These are phyloP conservation scores for Microstroma glucosiphilum DNA, from an alignment of 1,284 basidiomycete genomes.

Conservation along the genomic window DNA sequence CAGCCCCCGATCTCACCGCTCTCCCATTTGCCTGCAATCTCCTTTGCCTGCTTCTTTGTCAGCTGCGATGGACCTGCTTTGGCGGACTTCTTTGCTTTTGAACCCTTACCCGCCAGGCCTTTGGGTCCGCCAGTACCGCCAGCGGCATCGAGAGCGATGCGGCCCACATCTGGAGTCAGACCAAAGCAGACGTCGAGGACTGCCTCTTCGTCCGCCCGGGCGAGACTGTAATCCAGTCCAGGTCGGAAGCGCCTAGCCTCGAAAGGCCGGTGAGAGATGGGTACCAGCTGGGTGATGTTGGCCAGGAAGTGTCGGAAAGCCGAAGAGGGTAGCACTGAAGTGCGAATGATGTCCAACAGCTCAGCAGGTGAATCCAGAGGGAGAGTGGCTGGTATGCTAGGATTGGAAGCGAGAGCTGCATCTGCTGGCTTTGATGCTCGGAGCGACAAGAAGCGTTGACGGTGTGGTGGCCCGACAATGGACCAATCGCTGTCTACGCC, in stretches of 20 bases:
- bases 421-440: background rate
- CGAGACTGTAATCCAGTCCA: conserved; percentile 90
- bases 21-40: conserved; percentile 58
- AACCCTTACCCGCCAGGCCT: conserved; percentile 48
- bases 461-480: conserved; percentile 81
- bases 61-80: conserved; percentile 9
- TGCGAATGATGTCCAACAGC: conserved; percentile 34
- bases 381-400: conserved; percentile 57
- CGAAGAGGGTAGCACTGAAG: conserved; percentile 61
- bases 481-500: conserved; percentile 57
- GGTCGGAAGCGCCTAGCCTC: conserved; percentile 83
- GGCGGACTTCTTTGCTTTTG: conserved; percentile 10
- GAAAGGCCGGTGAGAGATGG: conserved; percentile 60
- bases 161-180: conserved; percentile 65
- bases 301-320: conserved; percentile 85
- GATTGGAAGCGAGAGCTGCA: conserved; percentile 10
- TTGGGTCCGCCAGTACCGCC: conserved; percentile 31
- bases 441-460: conserved; percentile 66
- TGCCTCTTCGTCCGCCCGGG: conserved; percentile 70
- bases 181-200: conserved; percentile 84
- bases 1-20: conserved; percentile 82
- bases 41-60: conserved; percentile 35
- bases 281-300: conserved; percentile 70
- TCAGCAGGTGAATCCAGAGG: conserved; percentile 26
- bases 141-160: conserved; percentile 28